Evolutionary conservation across 805 yeast species (phyloP).

Genomic region (Kregervanrija pseudodelftensis): DNA sequence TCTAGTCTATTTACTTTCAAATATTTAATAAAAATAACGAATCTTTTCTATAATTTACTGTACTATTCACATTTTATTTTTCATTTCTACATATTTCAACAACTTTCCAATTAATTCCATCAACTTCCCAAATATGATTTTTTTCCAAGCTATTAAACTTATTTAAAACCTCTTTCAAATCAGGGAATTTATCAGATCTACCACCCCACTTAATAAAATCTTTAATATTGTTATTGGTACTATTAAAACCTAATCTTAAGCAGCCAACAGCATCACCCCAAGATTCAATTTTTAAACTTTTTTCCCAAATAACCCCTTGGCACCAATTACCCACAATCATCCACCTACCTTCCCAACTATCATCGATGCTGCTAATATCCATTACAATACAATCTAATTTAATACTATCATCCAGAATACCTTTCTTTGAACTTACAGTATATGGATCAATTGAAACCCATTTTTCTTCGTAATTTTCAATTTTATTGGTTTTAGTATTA

Average conservation of each 20-base stretch:
- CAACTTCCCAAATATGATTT: slow-evolving; percentile 8
- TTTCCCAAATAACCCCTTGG: slow-evolving; percentile 39
- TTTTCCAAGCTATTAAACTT: slow-evolving; percentile 1
- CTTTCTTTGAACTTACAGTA: neutral
- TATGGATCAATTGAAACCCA: slow-evolving; percentile 45
- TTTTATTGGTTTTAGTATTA: slow-evolving; percentile 35
- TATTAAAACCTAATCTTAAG: slow-evolving; percentile 1
- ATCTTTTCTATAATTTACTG: no score
- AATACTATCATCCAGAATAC: slow-evolving; percentile 22
- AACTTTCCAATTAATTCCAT: slow-evolving; percentile 17
- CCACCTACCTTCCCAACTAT: slow-evolving; percentile 35
- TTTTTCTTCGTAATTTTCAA: slow-evolving; percentile 42
- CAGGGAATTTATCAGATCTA: slow-evolving; percentile 9
- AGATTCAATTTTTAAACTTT: slow-evolving; percentile 11
- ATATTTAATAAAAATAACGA: no score
- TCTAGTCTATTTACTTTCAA: no score
- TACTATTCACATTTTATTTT: no score
- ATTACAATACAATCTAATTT: slow-evolving; percentile 16
- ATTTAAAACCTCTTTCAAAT: neutral
- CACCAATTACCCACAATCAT: slow-evolving; percentile 44
- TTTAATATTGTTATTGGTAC: slow-evolving; percentile 8
- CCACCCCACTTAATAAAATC: slow-evolving; percentile 14
- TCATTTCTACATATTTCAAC: slow-evolving; percentile 9
- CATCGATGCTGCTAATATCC: slow-evolving; percentile 11
- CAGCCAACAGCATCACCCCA: slow-evolving; percentile 13